Percentiles rank a stretch among this genome's conserved stretches.
These are phyloP conservation scores for Suhomyces canberraensis DNA, from an alignment of 805 yeast genomes.

Conservation along the genomic window DNA sequence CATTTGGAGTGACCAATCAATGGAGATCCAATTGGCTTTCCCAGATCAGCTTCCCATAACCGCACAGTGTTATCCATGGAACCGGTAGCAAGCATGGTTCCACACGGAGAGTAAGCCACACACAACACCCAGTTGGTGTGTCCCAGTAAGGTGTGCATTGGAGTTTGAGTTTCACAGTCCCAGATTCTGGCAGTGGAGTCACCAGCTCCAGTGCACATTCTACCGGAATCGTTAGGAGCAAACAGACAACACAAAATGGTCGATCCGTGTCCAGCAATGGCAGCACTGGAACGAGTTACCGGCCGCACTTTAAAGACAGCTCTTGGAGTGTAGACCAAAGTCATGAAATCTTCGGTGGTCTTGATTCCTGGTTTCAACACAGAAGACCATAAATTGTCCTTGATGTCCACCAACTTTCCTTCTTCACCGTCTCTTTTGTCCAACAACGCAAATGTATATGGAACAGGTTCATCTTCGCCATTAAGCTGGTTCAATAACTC, in stretches of 20 bases:
- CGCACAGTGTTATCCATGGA: conserved; percentile 89
- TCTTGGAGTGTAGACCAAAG: conserved; percentile 88
- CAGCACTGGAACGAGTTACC: conserved; percentile 85
- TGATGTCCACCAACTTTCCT: conserved; percentile 61
- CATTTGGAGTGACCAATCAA: conserved; percentile 83
- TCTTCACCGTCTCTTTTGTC: conserved; percentile 18
- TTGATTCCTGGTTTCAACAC: conserved; percentile 82
- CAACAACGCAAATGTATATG: conserved; percentile 78
- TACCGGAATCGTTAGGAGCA: conserved; percentile 83
- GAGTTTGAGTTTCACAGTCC: conserved; percentile 96
- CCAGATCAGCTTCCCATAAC: conserved; percentile 79
- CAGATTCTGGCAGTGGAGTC: conserved; percentile 94
- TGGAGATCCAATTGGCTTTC: conserved; percentile 70
- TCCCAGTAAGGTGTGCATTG: conserved; percentile 73
- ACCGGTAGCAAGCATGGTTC: conserved; percentile 88
- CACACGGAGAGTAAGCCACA: conserved; percentile 90
- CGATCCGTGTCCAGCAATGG: conserved; percentile 93
- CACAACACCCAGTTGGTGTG: conserved; percentile 93
- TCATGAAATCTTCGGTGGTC: conserved; percentile 89
- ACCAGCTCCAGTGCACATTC: conserved; percentile 94
- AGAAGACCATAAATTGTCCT: conserved; percentile 72
- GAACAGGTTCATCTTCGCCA: conserved; percentile 81
- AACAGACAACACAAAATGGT: conserved; percentile 90
- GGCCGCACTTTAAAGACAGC: conserved; percentile 93
- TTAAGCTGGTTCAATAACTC: conserved; percentile 78